Evolutionary conservation across 495 filamentous ascomycete genomes (phyloP).

Genomic region (Penicillium maclennaniae): DNA sequence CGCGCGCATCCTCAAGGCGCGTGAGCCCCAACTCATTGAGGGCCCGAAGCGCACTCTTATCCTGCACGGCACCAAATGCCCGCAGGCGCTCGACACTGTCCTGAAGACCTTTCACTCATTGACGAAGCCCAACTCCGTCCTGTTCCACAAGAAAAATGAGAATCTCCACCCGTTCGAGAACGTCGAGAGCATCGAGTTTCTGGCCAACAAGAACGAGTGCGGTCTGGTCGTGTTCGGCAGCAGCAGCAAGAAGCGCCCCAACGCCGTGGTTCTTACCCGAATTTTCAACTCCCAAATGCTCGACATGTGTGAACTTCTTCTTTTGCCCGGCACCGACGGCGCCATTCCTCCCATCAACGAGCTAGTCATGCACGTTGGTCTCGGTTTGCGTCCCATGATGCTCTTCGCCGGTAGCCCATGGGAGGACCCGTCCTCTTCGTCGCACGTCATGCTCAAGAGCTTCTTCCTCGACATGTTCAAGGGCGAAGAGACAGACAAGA

Average conservation of each 20-base stretch:
- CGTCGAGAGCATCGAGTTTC: conserved; percentile 79
- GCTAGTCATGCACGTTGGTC: conserved; percentile 72
- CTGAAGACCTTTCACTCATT: conserved; percentile 78
- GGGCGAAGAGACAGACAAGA: conserved; percentile 64
- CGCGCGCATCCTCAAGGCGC: conserved; percentile 86
- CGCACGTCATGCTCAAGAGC: conserved; percentile 79
- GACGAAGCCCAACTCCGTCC: conserved; percentile 71
- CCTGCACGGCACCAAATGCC: conserved; percentile 77
- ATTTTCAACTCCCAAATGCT: conserved; percentile 80
- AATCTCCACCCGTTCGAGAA: conserved; percentile 91
- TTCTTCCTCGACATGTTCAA: conserved; percentile 89
- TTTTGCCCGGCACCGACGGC: conserved; percentile 65
- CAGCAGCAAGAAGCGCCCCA: conserved; percentile 88
- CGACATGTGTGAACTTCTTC: conserved; percentile 86
- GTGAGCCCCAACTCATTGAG: conserved; percentile 82
- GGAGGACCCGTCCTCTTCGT: conserved; percentile 67
- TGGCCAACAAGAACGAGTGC: conserved; percentile 92
- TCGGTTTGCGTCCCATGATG: conserved; percentile 73
- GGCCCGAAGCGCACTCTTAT: conserved; percentile 84
- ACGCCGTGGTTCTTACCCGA: conserved; percentile 78
- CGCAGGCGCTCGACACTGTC: conserved; percentile 70
- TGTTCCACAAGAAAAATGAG: conserved; percentile 92
- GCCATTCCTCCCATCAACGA: conserved; percentile 73
- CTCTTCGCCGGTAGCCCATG: conserved; percentile 80
- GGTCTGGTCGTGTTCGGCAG: conserved; percentile 73